Evolutionary conservation across 371 early-diverging fungal genomes (phyloP), one percentile per base, ranked within the genome.

Genomic region (Nematocida parisii): DNA sequence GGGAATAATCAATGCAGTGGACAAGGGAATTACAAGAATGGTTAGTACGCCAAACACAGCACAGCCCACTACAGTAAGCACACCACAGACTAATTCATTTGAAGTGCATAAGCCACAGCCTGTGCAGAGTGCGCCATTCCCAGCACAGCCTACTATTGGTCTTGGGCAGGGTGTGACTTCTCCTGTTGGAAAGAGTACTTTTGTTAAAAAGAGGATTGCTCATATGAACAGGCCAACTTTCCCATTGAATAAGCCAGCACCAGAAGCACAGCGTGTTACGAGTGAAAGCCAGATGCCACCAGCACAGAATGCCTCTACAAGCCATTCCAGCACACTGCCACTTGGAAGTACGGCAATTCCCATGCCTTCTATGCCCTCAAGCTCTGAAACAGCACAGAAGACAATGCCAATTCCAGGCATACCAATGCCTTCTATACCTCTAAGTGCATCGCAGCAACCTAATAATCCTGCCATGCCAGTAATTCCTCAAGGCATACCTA

Each of bases 1-100:
- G 40, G 74, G 74, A 44, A 46, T 74, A 6, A 74, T 74, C 22
- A 74, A 40, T 66, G 74, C 56, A 54, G 66, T 74, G 20, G 74
- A 74, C 52, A 66, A 62, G 42, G 74, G 74, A 3, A 74, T 74
- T n/a, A 64, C 55, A 15, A 45, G 66, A 44, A 74, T 74, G 66
- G 61, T 74, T 2, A 57, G 54, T 18, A 44, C 42, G 0, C 40
- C 74, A 11, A 22, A 6, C 6, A 11, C 73, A 61, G n/a, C 61
- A 61, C 61, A 6, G 42, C 24, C 61, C 2, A 5, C 60, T 61
- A 0, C 66, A 6, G 24, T 1, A 22, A 11, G 39, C 20, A 15
- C 72, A 13, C 62, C 46, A 20, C 72, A 58, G 56, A 42, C 24
- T 18, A 33, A 33, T 33, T 33, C 33, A 33, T 33, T 33, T 13